Conservation (phyloP, 768 basidiomycete genomes). For the Psilocybe cyanescens region DNA sequence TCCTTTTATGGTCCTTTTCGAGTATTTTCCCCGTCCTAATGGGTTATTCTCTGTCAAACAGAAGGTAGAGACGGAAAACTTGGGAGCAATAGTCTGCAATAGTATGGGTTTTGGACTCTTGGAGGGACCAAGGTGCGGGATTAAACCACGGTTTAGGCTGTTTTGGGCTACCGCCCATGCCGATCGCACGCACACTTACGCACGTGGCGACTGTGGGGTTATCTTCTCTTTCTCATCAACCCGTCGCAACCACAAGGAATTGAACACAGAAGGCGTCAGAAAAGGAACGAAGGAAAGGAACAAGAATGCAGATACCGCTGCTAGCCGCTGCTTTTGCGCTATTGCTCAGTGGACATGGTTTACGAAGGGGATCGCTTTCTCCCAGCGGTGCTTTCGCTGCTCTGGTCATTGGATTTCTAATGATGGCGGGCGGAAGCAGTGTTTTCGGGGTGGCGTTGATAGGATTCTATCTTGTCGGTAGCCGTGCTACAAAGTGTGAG, state of each 20-base stretch:
- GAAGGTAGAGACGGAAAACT: too few species aligned
- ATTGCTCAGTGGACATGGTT: conserved; percentile 69
- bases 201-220: not conserved
- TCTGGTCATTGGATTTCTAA: conserved; percentile 72
- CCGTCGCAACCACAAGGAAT: not conserved
- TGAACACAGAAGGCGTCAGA: not conserved
- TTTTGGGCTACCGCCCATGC: not conserved
- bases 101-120: too few species aligned
- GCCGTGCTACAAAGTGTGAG: conserved; percentile 82
- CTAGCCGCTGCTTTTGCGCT: conserved; percentile 50
- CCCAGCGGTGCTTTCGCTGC: conserved; percentile 78
- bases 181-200: not conserved
- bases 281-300: not conserved
- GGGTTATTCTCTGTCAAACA: too few species aligned
- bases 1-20: too few species aligned
- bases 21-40: too few species aligned
- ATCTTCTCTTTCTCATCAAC: not conserved
- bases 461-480: conserved; percentile 80
- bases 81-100: too few species aligned
- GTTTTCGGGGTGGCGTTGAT: conserved; percentile 71
- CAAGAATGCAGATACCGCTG: conserved; percentile 7
- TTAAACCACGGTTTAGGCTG: too few species aligned
- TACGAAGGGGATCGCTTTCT: conserved; percentile 75
- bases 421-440: conserved; percentile 68
- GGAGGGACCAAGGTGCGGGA: too few species aligned